These are phyloP conservation scores for Grammothele lineata DNA, from an alignment of 768 basidiomycete species.

Conservation along the genomic window DNA sequence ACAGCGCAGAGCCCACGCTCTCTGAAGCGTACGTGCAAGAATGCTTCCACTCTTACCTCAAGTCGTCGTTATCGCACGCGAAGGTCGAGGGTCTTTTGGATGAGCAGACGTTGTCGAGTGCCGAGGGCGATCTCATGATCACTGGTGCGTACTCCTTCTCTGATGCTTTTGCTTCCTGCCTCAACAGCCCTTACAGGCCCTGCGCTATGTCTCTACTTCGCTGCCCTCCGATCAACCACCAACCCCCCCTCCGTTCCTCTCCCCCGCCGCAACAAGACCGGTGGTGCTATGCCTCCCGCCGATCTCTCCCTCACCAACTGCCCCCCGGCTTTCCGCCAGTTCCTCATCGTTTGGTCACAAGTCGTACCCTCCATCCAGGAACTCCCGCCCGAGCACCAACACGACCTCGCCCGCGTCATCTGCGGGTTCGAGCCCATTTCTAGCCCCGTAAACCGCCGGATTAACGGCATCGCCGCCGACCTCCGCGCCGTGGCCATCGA, in stretches of 20 bases:
- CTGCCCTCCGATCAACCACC: slow-evolving; percentile 71
- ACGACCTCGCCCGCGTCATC: slow-evolving; percentile 79
- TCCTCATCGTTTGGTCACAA: slow-evolving; percentile 70
- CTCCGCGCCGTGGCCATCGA: slow-evolving; percentile 84
- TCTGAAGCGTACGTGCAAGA: slow-evolving; percentile 68
- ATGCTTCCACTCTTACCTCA: slow-evolving; percentile 79
- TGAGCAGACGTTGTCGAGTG: slow-evolving; percentile 67
- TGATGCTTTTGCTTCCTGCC: not conserved
- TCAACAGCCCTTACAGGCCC: slow-evolving; percentile 44
- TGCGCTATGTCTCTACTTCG: slow-evolving; percentile 81
- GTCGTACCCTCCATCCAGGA: slow-evolving; percentile 61
- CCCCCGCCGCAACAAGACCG: slow-evolving; percentile 48
- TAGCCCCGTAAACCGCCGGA: slow-evolving; percentile 33
- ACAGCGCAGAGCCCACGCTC: slow-evolving; percentile 32
- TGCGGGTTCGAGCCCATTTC: slow-evolving; percentile 52
- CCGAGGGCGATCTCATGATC: slow-evolving; percentile 83
- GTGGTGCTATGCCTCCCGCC: slow-evolving; percentile 33
- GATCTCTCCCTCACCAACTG: slow-evolving; percentile 67
- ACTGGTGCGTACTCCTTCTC: slow-evolving; percentile 46
- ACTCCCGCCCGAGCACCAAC: slow-evolving; percentile 60
- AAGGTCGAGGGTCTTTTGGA: slow-evolving; percentile 73
- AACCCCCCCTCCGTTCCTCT: slow-evolving; percentile 78
- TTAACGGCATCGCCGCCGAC: slow-evolving; percentile 71
- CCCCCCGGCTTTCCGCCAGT: slow-evolving; percentile 60
- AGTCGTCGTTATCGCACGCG: slow-evolving; percentile 69